Conservation (phyloP, 2,329 filamentous ascomycete genomes). For the Rhytidhysteron rufulum region DNA sequence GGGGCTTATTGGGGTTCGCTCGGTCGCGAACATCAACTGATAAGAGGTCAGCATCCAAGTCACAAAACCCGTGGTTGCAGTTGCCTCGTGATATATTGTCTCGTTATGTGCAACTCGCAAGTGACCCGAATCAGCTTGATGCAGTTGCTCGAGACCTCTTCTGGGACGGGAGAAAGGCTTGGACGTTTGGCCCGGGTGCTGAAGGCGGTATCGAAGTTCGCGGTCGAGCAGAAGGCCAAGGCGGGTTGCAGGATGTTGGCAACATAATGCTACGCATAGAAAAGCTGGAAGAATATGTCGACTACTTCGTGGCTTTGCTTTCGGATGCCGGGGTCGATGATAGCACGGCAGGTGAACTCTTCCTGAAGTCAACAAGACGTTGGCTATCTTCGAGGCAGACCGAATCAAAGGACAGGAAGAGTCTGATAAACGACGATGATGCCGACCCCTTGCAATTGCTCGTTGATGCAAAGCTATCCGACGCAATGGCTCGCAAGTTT, state of each 20-base stretch:
- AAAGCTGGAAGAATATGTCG: slow-evolving; percentile 22
- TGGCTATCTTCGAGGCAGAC: slow-evolving; percentile 46
- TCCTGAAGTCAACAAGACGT: slow-evolving; percentile 55
- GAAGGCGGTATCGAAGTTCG: slow-evolving; percentile 53
- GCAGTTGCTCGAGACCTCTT: slow-evolving; percentile 53
- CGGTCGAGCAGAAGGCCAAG: slow-evolving; percentile 67
- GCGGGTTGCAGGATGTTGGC: slow-evolving; percentile 72
- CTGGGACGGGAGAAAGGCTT: slow-evolving; percentile 50
- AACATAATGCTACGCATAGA: slow-evolving; percentile 60
- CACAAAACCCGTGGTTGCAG: slow-evolving; percentile 23
- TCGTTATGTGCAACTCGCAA: slow-evolving; percentile 55
- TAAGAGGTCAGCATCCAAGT: background rate
- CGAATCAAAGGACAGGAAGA: slow-evolving; percentile 6
- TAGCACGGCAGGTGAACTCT: slow-evolving; percentile 56
- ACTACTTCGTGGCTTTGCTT: slow-evolving; percentile 34
- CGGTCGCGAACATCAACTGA: slow-evolving; percentile 20
- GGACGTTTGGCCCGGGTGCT: slow-evolving; percentile 50
- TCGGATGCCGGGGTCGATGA: slow-evolving; percentile 50
- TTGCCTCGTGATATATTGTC: slow-evolving; percentile 20
- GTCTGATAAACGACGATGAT: slow-evolving; percentile 25
- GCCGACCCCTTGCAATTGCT: slow-evolving; percentile 49
- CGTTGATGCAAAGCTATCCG: slow-evolving; percentile 58
- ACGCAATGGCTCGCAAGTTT: slow-evolving; percentile 61
- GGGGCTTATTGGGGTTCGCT: slow-evolving; percentile 57
- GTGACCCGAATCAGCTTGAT: slow-evolving; percentile 48